Percentiles rank a stretch among this genome's conserved stretches.
Evolutionary conservation across 140 eudicot genomes (phyloP).

Genomic region (Oenanthe javanica): DNA sequence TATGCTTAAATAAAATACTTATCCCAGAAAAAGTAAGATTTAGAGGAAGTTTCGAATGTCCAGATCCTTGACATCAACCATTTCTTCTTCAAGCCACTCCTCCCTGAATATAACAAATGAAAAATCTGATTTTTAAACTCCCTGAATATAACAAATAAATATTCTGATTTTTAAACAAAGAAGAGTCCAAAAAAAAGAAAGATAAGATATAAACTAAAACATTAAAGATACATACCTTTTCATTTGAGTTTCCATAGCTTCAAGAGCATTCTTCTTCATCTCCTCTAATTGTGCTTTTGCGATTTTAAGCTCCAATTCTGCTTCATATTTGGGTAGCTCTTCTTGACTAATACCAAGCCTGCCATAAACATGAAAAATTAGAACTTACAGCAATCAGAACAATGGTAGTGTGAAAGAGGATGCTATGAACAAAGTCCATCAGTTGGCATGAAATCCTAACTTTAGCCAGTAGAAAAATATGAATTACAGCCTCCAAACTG

Average conservation of each 20-base stretch:
- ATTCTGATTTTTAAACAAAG: not conserved
- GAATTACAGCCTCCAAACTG: not conserved
- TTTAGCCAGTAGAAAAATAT: not conserved
- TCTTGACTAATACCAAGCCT: slow-evolving; percentile 74
- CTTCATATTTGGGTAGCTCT: slow-evolving; percentile 78
- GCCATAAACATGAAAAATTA: not conserved
- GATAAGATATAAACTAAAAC: not conserved
- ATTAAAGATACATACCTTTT: slow-evolving; percentile 43
- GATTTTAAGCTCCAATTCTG: slow-evolving; percentile 66
- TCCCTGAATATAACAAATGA: too few relatives aligned
- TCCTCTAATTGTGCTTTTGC: slow-evolving; percentile 88
- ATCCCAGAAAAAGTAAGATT: not conserved
- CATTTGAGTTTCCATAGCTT: slow-evolving; percentile 86
- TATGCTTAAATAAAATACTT: not conserved
- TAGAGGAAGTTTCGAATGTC: slow-evolving; percentile 72
- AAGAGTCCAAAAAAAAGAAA: not conserved
- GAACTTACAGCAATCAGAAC: not conserved
- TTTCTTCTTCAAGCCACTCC: slow-evolving; percentile 27
- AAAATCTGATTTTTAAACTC: slow-evolving; percentile 47
- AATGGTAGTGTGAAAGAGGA: not conserved
- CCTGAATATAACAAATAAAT: slow-evolving; percentile 29
- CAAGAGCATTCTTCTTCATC: slow-evolving; percentile 72
- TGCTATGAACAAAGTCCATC: not conserved
- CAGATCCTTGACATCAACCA: slow-evolving; percentile 65
- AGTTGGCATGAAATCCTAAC: not conserved